Evolutionary conservation across 2,329 filamentous ascomycete species (phyloP), one percentile per base, ranked within the genome.

Genomic region (Ascochyta pisi): DNA sequence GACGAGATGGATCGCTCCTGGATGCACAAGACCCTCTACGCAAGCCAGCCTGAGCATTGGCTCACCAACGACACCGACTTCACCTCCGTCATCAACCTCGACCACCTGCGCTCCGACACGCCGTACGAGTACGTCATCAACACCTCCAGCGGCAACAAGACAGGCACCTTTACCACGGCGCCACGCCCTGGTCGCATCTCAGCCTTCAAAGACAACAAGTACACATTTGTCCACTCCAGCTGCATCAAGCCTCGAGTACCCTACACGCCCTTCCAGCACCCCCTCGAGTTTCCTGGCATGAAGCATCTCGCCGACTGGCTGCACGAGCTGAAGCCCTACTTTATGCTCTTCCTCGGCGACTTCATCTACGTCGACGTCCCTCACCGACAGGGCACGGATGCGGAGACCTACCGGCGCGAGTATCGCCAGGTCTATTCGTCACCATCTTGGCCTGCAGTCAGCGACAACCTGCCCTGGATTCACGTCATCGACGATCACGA

Each of bases 401-500:
- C 83, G 1, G 87, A 91, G 50, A 87, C 92, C 67, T 99, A 97
- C 74, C 86, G 93, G 45, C 86, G 91, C 70, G 92, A 97, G 71
- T 99, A 99, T 71, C 88, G 94, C 19, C 92, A 96, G 66, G 88
- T 97, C n/a, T 99, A 99, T 70, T 89, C 91, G 0, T 96, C 93
- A 2, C 94, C 94, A 0, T 94, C 96, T 62, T 99, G 95, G 95
- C 81, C 85, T 1, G 79, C 86, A 0, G 87, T 90, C 10, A 86
- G 86, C 0, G 83, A 89, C 64, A 88, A 92, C 51, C 80, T 98
- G n/a, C 96, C 93, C 66, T 99, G 95, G 95, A 91, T 98, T 40
- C 95, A 99, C 70, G 93, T 96, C 2, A 84, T 97, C 6, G 95
- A 99, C 70, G 95, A 99, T 73, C 95, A 99, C 69, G 95, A 99